Evolutionary conservation across 108 stramenopile genomes (phyloP), one percentile per base, ranked within the genome.

Genomic region (Pseudonitzschia pungens): DNA sequence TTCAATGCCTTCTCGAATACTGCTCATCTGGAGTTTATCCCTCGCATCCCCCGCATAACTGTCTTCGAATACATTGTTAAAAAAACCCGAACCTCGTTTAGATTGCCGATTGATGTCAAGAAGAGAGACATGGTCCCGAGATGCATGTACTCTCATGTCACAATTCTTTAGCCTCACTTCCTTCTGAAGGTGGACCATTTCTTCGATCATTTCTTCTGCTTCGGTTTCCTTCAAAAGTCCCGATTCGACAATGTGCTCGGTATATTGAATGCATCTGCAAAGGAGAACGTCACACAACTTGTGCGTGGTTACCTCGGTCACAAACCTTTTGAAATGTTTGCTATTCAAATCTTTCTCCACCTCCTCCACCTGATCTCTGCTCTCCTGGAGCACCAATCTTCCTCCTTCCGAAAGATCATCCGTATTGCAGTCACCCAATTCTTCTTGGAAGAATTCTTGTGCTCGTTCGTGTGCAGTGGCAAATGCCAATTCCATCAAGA

Each of bases 211-310:
- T 6, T 79, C 68, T 27, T 81, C 77, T 0, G 89, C 87, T 76
- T 94, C 92, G 22, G 77, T 65, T 28, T 85, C 82, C 51, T 84
- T 82, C 73, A 93, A 66, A 15, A 89, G 71, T 3, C 90, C 90
- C 45, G 62, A 36, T 1, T 65, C 22, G 3, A 79, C 55, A 12
- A 89, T 77, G 31, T 71, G 78, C 43, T 81, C 72, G 50, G 88
- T 56, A 60, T 82, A 81, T 27, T 71, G 31, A 29, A 85, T 80
- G 33, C 66, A 68, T 29, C 26, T 74, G 58, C 68, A 84, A 41
- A 91, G 79, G 33, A 94, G 70, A 42, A 91, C 83, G 29, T 77
- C 80, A 67, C 92, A 94, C 16, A 84, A 77, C 48, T 84, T 86
- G 83, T 89, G 90, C 29, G 86, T 86, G 55, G 75, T 70, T 2